These are phyloP conservation scores for Cronartium ribicola DNA, from an alignment of 1,284 basidiomycete species.

Conservation along the genomic window DNA sequence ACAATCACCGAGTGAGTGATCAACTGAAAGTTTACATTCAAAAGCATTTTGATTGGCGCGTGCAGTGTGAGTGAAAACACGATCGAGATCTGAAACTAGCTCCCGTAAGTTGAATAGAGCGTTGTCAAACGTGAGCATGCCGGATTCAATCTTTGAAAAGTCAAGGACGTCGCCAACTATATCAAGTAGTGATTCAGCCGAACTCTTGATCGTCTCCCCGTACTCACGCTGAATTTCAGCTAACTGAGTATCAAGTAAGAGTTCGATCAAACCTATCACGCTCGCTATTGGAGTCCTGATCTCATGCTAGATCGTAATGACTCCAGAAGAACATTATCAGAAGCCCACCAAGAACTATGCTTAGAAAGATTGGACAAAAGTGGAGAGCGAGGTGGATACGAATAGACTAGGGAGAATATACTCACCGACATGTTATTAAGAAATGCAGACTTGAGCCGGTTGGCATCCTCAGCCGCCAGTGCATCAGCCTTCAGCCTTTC, in stretches of 20 bases:
- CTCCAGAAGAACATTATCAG: neutral
- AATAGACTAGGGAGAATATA: neutral
- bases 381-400: neutral
- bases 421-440: constrained; percentile 35
- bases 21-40: constrained; percentile 34
- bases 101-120: constrained; percentile 47
- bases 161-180: constrained; percentile 51
- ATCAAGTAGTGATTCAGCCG: constrained; percentile 49
- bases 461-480: constrained; percentile 18
- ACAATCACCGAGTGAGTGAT: constrained; percentile 44
- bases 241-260: constrained; percentile 47
- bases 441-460: constrained; percentile 22
- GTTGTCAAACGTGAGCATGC: constrained; percentile 49
- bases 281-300: constrained; percentile 51
- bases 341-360: no score
- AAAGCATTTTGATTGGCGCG: constrained; percentile 49
- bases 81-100: constrained; percentile 39
- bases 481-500: constrained; percentile 24
- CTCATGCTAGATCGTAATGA: constrained; percentile 46
- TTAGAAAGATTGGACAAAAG: neutral
- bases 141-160: constrained; percentile 50
- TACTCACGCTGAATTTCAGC: constrained; percentile 49
- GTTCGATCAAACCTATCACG: constrained; percentile 49
- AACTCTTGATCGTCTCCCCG: constrained; percentile 50
- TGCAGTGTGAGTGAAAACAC: constrained; percentile 48